Evolutionary conservation across 1,284 basidiomycete species (phyloP), one percentile per base, ranked within the genome.

Genomic region (Anthracocystis walkeri): DNA sequence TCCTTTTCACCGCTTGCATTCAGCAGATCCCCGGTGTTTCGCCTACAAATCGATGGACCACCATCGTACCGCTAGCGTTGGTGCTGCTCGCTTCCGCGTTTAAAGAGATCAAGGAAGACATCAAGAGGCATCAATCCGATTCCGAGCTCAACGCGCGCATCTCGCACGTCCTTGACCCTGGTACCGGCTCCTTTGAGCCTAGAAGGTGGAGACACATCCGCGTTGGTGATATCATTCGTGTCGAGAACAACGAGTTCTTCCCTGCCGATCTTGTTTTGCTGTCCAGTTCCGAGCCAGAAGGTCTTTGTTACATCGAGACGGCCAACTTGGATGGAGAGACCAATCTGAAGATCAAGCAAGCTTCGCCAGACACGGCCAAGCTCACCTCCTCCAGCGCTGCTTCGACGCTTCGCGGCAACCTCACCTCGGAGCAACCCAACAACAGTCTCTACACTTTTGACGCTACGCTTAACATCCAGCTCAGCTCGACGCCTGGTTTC

Each of bases 21-120:
- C 96, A 99, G 86, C 97, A 99, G 87, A 95, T 99, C 76, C 97
- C 97, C 11, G 93, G 91, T 78, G 97, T 99, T 7, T 99, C 96
- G 2, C 97, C 97, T 10, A 99, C 96, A 4, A 96, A 98, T 81
- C 88, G 88, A 58, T 99, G 92, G 86, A 99, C 97, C 1, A 99
- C 97, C 20, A 97, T 99, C 81, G 93, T 89, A 1, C 97, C 97
- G 6, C 90, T 99, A 23, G 91, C 89, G 1, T 89, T 94, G 50
- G 97, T 99, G 10, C 87, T 99, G 31, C 89, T 97, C 57, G 97
- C 93, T 1, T 95, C 93, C n/a, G 97, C 95, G 0, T 92, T 96
- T 86, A 99, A 99, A 86, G 97, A 99, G 86, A 89, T 92, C 21
- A 92, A 97, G 79, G 97, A 99, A 87, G 97, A 99, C 85, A 84